Evolutionary conservation across 768 basidiomycete species (phyloP), one percentile per base, ranked within the genome.

Genomic region (Psilocybe cyanescens): DNA sequence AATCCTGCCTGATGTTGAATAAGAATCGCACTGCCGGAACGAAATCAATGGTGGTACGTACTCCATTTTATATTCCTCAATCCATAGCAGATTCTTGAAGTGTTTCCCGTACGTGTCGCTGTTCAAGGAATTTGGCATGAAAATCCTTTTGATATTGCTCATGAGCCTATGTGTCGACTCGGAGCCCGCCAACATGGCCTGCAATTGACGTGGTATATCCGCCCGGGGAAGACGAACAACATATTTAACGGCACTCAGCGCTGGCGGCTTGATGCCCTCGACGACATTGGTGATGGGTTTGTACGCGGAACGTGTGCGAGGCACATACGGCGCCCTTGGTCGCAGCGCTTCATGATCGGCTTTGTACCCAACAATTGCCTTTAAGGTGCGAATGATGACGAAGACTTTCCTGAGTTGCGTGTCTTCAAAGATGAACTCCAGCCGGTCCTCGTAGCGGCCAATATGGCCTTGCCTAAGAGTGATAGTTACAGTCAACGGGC

Each of bases 61-160:
- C 82, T 79, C 76, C 68, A 78, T 78, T 45, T 76, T 77, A 54
- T 63, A 73, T 58, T 83, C 87, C 65, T 88, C 86, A 1, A 80
- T 74, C 85, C 86, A 87, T 0, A 89, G 65, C 3, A 89, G 68
- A 17, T 74, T 67, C 67, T 83, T 82, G 73, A 85, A 87, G 52
- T 77, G 74, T 0, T 77, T 71, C 0, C 74, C 73, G 63, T 87
- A 85, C 0, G 79, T 77, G 1, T 67, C 68, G 28, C 65, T 70
- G 49, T 79, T 69, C 11, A 88, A 63, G 0, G 48, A 53, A 0
- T 17, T n/a, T 0, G 86, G 86, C 8, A 89, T 63, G 47, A 78
- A 79, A 1, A 75, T 58, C 1, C 65, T 62, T 48, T 65, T 66
- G 9, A 86, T 56, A 7, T 73, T 69, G 0, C 59, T 61, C 11